phyloP scores from a whole-genome alignment of 345 rosid species.

The Punica granatum region DNA sequence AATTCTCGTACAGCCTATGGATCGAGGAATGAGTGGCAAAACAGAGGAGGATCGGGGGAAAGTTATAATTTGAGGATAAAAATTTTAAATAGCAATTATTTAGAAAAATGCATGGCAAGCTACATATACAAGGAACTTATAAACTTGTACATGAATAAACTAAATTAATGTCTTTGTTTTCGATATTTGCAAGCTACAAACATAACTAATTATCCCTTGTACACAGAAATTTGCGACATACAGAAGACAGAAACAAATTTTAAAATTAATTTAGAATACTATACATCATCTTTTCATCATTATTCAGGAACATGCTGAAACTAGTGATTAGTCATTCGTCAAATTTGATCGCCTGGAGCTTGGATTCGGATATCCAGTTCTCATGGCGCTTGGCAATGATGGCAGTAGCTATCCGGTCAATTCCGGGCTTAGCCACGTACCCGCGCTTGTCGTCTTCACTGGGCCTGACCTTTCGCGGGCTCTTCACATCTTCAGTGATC shows the following conservation, averaged over 20 bases:
- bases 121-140: background rate
- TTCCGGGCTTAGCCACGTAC: conserved; percentile 43
- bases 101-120: too few relatives aligned
- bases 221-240: too few relatives aligned
- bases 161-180: too few relatives aligned
- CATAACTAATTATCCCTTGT: background rate
- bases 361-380: conserved; percentile 1
- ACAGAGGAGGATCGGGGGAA: too few relatives aligned
- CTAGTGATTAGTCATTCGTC: background rate
- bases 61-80: too few relatives aligned
- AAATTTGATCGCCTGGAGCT: background rate
- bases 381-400: conserved; percentile 43
- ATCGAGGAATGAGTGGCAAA: too few relatives aligned
- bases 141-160: too few relatives aligned
- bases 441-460: conserved; percentile 37
- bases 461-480: conserved; percentile 30
- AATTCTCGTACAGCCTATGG: too few relatives aligned
- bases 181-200: background rate
- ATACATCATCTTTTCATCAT: too few relatives aligned
- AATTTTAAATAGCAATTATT: too few relatives aligned
- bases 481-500: conserved; percentile 14
- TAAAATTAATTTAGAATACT: too few relatives aligned
- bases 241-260: background rate
- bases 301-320: background rate
- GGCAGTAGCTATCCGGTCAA: conserved; percentile 41